phyloP scores from a whole-genome alignment of 1,284 basidiomycete genomes.

The Psilocybe mexicana region DNA sequence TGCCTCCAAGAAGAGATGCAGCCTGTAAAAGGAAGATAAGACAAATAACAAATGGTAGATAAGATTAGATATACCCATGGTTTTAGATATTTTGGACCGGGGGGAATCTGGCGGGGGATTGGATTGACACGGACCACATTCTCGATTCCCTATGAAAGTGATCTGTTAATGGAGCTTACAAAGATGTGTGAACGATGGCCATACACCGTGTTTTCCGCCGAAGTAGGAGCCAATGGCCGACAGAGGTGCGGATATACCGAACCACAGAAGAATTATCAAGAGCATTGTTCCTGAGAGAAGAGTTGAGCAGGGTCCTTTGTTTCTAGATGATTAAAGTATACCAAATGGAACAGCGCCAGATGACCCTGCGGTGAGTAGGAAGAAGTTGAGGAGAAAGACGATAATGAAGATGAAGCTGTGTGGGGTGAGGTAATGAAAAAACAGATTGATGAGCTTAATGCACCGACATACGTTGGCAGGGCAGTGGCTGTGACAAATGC shows the following conservation, averaged over 20 bases:
- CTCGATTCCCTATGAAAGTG: constrained; percentile 52
- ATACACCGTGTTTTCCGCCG: constrained; percentile 86
- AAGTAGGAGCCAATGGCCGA: constrained; percentile 75
- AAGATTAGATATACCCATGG: constrained; percentile 58
- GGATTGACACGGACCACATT: constrained; percentile 90
- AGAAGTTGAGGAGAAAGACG: constrained; percentile 86
- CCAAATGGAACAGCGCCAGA: constrained; percentile 97
- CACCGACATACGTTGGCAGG: constrained; percentile 69
- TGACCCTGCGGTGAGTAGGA: constrained; percentile 83
- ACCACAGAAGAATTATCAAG: constrained; percentile 92
- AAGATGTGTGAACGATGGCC: constrained; percentile 25
- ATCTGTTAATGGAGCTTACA: constrained; percentile 1
- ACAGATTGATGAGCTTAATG: background rate
- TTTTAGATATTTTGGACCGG: constrained; percentile 79
- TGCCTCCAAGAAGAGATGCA: constrained; percentile 82
- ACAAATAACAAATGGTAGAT: background rate
- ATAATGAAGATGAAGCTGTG: constrained; percentile 75
- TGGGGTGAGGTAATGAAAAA: constrained; percentile 1
- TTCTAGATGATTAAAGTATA: constrained; percentile 25
- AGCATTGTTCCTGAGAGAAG: constrained; percentile 73
- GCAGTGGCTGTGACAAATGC: constrained; percentile 87
- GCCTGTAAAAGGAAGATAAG: constrained; percentile 41
- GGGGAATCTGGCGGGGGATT: constrained; percentile 92
- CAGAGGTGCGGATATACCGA: constrained; percentile 89
- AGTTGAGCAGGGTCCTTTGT: background rate